A percentile compares a stretch with the other conserved stretches of the same genome.
These are phyloP conservation scores for Trichoderma sp. DNA, from an alignment of 2,329 filamentous ascomycete species.

Conservation along the genomic window DNA sequence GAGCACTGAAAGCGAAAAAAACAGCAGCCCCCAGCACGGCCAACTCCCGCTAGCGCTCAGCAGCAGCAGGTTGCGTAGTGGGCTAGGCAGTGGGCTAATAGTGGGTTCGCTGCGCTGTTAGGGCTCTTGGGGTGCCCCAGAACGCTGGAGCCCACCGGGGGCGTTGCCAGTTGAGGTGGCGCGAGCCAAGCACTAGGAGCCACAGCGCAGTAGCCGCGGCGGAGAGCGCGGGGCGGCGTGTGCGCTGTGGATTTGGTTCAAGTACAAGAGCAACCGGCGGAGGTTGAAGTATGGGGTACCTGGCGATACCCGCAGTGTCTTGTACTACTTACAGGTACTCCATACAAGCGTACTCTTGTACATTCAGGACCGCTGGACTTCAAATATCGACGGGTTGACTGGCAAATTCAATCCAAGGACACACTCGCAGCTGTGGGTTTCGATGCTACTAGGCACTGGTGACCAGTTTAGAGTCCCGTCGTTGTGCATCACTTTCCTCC, in stretches of 20 bases:
- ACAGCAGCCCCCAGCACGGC: slow-evolving; percentile 7
- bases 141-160: background rate
- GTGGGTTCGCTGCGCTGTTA: slow-evolving; percentile 8
- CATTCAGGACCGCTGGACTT: background rate
- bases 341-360: background rate
- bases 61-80: slow-evolving; percentile 3
- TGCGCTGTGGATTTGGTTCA: background rate
- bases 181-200: slow-evolving; percentile 2
- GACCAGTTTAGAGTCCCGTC: background rate
- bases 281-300: background rate
- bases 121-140: background rate
- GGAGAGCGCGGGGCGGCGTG: slow-evolving; percentile 23
- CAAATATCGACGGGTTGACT: background rate
- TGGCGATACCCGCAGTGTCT: background rate
- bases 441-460: background rate
- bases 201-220: slow-evolving; percentile 19
- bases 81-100: slow-evolving; percentile 12
- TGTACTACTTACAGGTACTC: background rate
- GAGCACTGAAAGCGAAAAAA: background rate
- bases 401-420: background rate
- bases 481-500: background rate
- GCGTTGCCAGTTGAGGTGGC: background rate
- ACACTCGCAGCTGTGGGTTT: background rate
- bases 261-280: background rate
- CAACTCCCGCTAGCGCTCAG: slow-evolving; percentile 20